Percentiles rank a stretch among this genome's conserved stretches.
phyloP scores from a whole-genome alignment of 2,329 filamentous ascomycete species.

The Lachnum nothofagi region DNA sequence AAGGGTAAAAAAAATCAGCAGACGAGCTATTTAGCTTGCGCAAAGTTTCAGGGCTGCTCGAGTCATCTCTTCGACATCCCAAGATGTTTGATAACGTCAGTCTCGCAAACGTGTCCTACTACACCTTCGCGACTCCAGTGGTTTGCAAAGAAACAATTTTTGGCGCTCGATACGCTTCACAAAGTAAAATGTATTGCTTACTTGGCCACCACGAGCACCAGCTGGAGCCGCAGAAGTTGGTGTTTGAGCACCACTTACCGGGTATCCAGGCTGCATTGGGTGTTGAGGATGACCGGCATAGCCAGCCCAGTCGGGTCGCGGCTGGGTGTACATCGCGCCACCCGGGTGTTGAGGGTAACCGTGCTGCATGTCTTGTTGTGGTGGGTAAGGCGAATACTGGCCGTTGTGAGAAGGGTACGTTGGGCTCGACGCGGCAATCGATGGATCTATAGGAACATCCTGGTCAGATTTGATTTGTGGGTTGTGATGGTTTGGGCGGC shows the following conservation, averaged over 20 bases:
- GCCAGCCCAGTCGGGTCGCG: constrained; percentile 69
- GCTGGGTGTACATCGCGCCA: constrained; percentile 60
- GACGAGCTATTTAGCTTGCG: neutral
- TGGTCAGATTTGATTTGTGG: constrained; percentile 85
- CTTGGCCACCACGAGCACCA: constrained; percentile 53
- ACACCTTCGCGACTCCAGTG: neutral
- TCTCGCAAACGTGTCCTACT: neutral
- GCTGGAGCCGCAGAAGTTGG: constrained; percentile 50
- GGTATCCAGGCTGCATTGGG: constrained; percentile 30
- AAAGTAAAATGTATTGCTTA: constrained; percentile 38
- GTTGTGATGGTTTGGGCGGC: constrained; percentile 67
- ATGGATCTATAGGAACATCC: constrained; percentile 98
- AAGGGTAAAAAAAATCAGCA: constrained; percentile 27
- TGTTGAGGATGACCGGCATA: constrained; percentile 50
- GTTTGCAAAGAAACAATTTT: neutral
- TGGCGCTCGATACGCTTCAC: neutral
- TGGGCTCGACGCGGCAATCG: constrained; percentile 87
- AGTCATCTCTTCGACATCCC: constrained; percentile 10
- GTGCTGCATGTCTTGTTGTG: constrained; percentile 80
- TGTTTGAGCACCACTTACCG: constrained; percentile 35
- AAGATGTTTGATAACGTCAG: neutral
- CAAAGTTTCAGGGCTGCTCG: neutral
- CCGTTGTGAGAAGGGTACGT: constrained; percentile 70
- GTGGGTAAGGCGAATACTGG: constrained; percentile 83
- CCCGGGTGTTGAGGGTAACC: constrained; percentile 59